Conservation (phyloP, 352 stramenopile species). For the Plasmopara viticola region DNA sequence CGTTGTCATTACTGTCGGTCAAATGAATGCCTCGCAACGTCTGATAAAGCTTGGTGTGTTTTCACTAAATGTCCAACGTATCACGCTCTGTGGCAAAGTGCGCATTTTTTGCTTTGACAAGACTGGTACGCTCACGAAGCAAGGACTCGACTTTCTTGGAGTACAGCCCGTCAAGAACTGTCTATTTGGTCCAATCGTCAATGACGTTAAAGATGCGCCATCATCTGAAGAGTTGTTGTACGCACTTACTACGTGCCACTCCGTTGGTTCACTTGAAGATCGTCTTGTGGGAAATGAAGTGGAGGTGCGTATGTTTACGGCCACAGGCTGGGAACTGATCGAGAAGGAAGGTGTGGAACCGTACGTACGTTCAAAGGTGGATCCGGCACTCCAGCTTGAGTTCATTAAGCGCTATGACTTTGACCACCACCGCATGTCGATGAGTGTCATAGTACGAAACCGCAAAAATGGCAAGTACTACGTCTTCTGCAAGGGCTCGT, state of each 20-base stretch:
- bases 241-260: slow-evolving; percentile 78
- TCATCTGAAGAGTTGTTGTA: slow-evolving; percentile 46
- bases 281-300: slow-evolving; percentile 84
- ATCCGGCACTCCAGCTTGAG: slow-evolving; percentile 32
- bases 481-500: slow-evolving; percentile 88
- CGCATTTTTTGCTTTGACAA: slow-evolving; percentile 90
- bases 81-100: slow-evolving; percentile 26
- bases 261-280: slow-evolving; percentile 57
- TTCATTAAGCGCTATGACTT: slow-evolving; percentile 90
- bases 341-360: slow-evolving; percentile 40
- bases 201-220: slow-evolving; percentile 40
- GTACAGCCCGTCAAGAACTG: slow-evolving; percentile 41
- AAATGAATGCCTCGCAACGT: slow-evolving; percentile 79
- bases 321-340: slow-evolving; percentile 59
- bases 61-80: slow-evolving; percentile 79
- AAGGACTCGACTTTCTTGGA: slow-evolving; percentile 81
- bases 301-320: slow-evolving; percentile 84
- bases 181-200: slow-evolving; percentile 42
- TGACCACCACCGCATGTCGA: slow-evolving; percentile 87
- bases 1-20: slow-evolving; percentile 82
- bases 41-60: slow-evolving; percentile 69
- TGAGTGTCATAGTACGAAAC: slow-evolving; percentile 84
- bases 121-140: slow-evolving; percentile 89
- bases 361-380: slow-evolving; percentile 31
- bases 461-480: slow-evolving; percentile 41